phyloP scores from a whole-genome alignment of 106 monocot genomes.

The Amphibolis antarctica region DNA sequence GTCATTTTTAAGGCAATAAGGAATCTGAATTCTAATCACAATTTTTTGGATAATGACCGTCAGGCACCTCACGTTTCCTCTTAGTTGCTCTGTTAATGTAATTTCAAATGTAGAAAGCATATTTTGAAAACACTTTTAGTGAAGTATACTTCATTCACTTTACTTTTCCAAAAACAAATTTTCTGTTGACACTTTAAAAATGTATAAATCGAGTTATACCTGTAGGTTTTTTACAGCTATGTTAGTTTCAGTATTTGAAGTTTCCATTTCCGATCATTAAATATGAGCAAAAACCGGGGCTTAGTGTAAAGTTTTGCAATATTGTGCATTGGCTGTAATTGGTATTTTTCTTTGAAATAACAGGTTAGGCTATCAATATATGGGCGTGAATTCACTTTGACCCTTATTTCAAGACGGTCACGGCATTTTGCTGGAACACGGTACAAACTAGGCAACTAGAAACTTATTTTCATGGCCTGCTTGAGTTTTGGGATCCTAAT shows the following conservation, averaged over 20 bases:
- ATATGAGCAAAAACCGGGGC: not conserved
- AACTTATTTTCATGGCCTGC: no score
- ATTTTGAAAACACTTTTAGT: no score
- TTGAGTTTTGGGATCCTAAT: no score
- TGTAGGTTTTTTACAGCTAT: no score
- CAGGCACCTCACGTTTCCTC: not conserved
- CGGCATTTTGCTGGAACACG: slow-evolving; percentile 99
- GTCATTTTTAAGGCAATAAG: not conserved
- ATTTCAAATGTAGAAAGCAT: no score
- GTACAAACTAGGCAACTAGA: slow-evolving; percentile 20
- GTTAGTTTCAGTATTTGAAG: not conserved
- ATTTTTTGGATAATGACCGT: not conserved
- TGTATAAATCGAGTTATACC: no score
- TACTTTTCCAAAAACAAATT: no score
- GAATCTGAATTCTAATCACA: not conserved
- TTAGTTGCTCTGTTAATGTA: no score
- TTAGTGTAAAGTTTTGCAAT: not conserved
- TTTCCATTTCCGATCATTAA: not conserved
- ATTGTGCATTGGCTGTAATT: not conserved
- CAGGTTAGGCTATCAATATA: slow-evolving; percentile 73
- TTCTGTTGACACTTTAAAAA: no score
- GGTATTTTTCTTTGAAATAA: slow-evolving; percentile 1
- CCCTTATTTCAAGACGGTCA: slow-evolving; percentile 82
- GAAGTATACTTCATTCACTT: no score
- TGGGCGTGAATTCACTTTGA: slow-evolving; percentile 69